A percentile compares a stretch with the other conserved stretches of the same genome.
Conservation (phyloP, 2,329 filamentous ascomycete genomes). For the Arthrinium puccinioides region DNA sequence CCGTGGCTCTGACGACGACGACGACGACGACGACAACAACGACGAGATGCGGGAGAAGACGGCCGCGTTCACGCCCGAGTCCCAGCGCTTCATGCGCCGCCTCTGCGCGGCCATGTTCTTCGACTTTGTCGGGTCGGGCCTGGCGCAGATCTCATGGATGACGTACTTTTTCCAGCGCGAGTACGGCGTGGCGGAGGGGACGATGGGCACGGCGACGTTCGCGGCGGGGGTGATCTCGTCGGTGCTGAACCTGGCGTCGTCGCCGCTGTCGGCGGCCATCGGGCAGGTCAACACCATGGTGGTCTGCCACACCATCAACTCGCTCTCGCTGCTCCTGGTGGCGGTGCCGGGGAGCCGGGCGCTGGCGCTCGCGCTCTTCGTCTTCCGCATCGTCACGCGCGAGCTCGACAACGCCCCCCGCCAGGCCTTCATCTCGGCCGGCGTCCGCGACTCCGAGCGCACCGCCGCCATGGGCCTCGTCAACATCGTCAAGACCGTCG, state of each 20-base stretch:
- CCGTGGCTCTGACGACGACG: constrained; percentile 15
- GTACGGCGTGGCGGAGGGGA: constrained; percentile 39
- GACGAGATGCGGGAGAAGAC: constrained; percentile 4
- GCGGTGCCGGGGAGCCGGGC: constrained; percentile 45
- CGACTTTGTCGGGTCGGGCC: background rate
- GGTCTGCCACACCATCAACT: constrained; percentile 64
- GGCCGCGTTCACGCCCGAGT: constrained; percentile 50
- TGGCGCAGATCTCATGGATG: constrained; percentile 42
- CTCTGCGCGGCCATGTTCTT: constrained; percentile 52
- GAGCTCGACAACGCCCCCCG: constrained; percentile 67
- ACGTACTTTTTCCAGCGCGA: constrained; percentile 47
- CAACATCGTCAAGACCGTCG: constrained; percentile 61
- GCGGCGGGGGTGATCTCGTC: constrained; percentile 44
- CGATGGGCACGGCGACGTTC: constrained; percentile 48
- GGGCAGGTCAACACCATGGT: constrained; percentile 69
- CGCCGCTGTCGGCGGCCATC: constrained; percentile 45
- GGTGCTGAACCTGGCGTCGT: constrained; percentile 42
- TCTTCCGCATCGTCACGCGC: constrained; percentile 55
- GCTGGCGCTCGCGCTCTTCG: constrained; percentile 50
- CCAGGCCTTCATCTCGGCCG: constrained; percentile 60
- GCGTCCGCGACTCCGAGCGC: constrained; percentile 56
- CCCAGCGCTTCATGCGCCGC: constrained; percentile 41
- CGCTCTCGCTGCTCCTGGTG: constrained; percentile 57
- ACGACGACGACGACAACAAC: constrained; percentile 43
- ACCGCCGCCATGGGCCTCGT: constrained; percentile 66